Conservation (phyloP, 2,329 filamentous ascomycete genomes). For the Arachnomyces sp. region DNA sequence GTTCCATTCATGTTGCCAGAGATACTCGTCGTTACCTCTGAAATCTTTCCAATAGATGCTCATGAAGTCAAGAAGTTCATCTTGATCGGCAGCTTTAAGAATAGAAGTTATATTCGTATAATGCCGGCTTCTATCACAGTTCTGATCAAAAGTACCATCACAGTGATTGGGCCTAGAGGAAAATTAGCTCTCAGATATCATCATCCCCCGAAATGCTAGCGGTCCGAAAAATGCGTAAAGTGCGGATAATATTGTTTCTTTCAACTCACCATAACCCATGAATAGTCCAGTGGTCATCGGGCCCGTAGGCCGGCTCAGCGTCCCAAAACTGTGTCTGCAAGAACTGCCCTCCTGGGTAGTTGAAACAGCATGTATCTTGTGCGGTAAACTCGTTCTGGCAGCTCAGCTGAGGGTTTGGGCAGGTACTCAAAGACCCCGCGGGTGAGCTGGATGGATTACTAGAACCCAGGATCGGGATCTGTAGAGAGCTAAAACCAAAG, state of each 20-base stretch:
- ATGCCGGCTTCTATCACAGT: conserved; percentile 54
- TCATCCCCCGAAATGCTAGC: not conserved
- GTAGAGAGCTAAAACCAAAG: not conserved
- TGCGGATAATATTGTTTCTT: not conserved
- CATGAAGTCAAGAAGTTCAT: conserved; percentile 59
- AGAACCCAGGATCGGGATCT: conserved; percentile 1
- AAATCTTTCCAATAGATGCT: conserved; percentile 64
- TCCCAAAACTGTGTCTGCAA: conserved; percentile 77
- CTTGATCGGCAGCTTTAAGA: conserved; percentile 47
- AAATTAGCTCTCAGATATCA: conserved; percentile 3
- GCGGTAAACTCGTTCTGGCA: conserved; percentile 57
- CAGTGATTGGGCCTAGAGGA: conserved; percentile 54
- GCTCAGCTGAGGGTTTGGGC: conserved; percentile 41
- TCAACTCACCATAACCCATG: conserved; percentile 58
- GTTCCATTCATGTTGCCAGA: conserved; percentile 69
- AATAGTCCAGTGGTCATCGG: conserved; percentile 64
- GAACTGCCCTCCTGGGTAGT: conserved; percentile 62
- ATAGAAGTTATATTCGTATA: conserved; percentile 62
- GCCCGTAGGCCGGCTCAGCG: conserved; percentile 55
- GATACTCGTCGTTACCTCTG: conserved; percentile 53
- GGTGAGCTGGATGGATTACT: not conserved
- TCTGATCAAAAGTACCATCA: conserved; percentile 60
- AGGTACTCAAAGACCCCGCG: conserved; percentile 16
- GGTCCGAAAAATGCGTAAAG: not conserved
- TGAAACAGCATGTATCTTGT: conserved; percentile 67